These are phyloP conservation scores for Rubia yunnanensis DNA, from an alignment of 257 asterid genomes.

Conservation along the genomic window DNA sequence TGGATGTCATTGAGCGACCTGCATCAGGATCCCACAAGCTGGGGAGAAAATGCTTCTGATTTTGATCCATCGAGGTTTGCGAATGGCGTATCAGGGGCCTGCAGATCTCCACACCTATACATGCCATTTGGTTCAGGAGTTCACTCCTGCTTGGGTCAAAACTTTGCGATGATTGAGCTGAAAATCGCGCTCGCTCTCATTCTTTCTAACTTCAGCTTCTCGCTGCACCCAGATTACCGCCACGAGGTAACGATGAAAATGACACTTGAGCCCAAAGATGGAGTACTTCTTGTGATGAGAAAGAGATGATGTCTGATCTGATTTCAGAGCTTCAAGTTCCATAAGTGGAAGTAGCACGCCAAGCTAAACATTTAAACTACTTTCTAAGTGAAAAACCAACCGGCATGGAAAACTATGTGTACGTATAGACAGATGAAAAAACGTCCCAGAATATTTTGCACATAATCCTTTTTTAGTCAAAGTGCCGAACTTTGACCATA, in stretches of 20 bases:
- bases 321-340: neutral
- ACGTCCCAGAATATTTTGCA: too few relatives aligned
- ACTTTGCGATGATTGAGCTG: slow-evolving; percentile 6
- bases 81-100: neutral
- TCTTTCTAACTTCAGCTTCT: neutral
- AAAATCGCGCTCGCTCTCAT: neutral
- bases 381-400: too few relatives aligned
- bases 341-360: neutral
- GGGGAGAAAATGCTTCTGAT: slow-evolving; percentile 1
- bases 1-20: slow-evolving; percentile 1
- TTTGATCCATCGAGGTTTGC: neutral
- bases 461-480: too few relatives aligned
- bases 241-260: neutral
- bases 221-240: neutral
- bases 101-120: slow-evolving; percentile 1
- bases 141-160: neutral
- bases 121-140: slow-evolving; percentile 7
- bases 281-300: neutral
- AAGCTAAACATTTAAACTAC: too few relatives aligned
- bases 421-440: too few relatives aligned
- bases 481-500: too few relatives aligned
- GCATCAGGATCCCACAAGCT: slow-evolving; percentile 1
- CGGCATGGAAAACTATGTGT: too few relatives aligned
- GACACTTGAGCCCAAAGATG: neutral
- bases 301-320: neutral